Conservation (phyloP, 2,329 filamentous ascomycete genomes). For the Ophidiomyces ophidiicola region DNA sequence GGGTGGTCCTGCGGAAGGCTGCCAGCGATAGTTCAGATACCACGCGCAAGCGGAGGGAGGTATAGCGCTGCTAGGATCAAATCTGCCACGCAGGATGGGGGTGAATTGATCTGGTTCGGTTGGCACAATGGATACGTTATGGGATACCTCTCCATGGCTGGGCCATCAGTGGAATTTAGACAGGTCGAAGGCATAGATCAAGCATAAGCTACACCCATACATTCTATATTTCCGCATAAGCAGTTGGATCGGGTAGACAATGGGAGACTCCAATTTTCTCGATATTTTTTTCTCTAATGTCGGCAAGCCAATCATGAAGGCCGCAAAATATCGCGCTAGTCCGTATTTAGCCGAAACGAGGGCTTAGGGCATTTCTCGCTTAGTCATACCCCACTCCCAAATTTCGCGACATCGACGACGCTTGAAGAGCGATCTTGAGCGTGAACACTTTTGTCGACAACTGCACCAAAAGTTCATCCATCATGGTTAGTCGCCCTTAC, state of each 20-base stretch:
- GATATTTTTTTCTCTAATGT: not conserved
- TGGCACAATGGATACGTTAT: conserved; percentile 13
- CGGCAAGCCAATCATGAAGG: not conserved
- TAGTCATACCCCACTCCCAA: conserved; percentile 29
- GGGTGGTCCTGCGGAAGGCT: conserved; percentile 15
- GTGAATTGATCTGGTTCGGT: conserved; percentile 14
- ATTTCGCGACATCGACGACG: conserved; percentile 21
- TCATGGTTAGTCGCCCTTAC: conserved; percentile 26
- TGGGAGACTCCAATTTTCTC: too few relatives aligned
- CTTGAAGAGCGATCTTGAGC: conserved; percentile 11
- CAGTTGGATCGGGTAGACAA: not conserved
- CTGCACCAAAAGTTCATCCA: conserved; percentile 26
- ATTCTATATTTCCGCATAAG: not conserved
- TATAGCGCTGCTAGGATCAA: conserved; percentile 12
- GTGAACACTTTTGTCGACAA: conserved; percentile 24
- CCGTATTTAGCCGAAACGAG: conserved; percentile 20
- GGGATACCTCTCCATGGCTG: conserved; percentile 10
- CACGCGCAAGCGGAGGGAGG: conserved; percentile 8
- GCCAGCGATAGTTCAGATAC: conserved; percentile 11
- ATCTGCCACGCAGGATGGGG: conserved; percentile 1
- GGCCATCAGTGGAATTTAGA: conserved; percentile 10
- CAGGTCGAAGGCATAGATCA: conserved; percentile 10
- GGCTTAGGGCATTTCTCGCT: conserved; percentile 26
- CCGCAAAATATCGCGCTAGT: conserved; percentile 8
- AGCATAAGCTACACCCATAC: too few relatives aligned